Evolutionary conservation across 306 rosid genomes (phyloP).

Genomic region (Canavalia ensiformis): DNA sequence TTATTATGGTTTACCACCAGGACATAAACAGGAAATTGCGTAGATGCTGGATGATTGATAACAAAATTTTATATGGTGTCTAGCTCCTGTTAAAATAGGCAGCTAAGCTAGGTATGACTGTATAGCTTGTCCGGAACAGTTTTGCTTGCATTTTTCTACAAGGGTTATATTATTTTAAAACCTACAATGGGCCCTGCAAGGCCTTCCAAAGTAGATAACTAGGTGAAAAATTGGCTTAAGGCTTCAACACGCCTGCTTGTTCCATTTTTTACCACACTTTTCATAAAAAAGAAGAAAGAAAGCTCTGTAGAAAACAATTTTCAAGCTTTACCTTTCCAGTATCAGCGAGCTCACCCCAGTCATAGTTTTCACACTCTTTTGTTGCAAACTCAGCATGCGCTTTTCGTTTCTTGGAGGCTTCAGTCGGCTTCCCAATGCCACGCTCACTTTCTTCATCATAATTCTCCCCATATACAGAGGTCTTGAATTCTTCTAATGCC

Average conservation of each 20-base stretch:
- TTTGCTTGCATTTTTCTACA: background rate
- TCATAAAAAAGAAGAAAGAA: background rate
- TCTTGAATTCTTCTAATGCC: conserved; percentile 84
- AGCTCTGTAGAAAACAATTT: conserved; percentile 29
- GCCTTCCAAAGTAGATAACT: background rate
- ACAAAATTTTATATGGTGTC: conserved; percentile 4
- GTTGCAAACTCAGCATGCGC: conserved; percentile 68
- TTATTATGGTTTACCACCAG: background rate
- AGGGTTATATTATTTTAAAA: background rate
- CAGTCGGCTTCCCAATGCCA: conserved; percentile 60
- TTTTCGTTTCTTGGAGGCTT: conserved; percentile 77
- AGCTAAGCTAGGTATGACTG: background rate
- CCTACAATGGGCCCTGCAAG: background rate
- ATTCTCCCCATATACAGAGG: conserved; percentile 79
- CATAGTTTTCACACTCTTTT: conserved; percentile 67
- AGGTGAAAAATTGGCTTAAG: conserved; percentile 26
- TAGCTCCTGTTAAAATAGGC: background rate
- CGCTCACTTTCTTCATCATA: conserved; percentile 65
- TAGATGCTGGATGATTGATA: background rate
- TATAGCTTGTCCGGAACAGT: conserved; percentile 8
- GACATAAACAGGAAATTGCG: background rate
- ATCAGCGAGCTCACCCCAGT: conserved; percentile 89
- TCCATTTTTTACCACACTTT: conserved; percentile 35
- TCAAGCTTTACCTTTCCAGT: conserved; percentile 76
- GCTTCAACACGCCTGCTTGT: conserved; percentile 29